Percentiles rank a stretch among this genome's conserved stretches.
Conservation (phyloP, 139 green algal species). For the Chlamydomonas asymmetrica region DNA sequence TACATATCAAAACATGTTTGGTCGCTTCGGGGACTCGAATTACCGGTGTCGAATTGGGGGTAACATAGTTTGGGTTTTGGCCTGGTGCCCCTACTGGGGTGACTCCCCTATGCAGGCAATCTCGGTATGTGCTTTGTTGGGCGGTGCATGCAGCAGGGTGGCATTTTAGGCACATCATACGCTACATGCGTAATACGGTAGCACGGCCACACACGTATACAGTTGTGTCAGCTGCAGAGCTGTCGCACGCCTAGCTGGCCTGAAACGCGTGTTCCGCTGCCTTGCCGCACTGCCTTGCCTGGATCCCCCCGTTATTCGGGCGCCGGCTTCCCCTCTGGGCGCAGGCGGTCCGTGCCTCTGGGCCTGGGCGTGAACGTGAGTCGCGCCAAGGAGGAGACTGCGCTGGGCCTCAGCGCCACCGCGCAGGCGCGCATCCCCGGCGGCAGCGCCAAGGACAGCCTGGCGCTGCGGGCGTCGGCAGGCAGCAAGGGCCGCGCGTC, state of each 20-base stretch:
- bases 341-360: conserved; percentile 8
- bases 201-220: no score
- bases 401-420: background rate
- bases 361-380: background rate
- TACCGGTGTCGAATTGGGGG: no score
- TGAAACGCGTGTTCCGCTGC: background rate
- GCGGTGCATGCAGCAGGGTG: background rate
- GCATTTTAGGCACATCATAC: no score
- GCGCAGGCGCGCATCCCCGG: no score
- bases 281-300: no score
- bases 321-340: background rate
- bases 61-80: background rate
- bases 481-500: conserved; percentile 8
- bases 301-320: no score
- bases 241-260: background rate
- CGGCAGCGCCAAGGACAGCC: no score
- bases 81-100: background rate
- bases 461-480: background rate
- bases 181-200: no score
- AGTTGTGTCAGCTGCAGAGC: background rate
- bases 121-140: background rate
- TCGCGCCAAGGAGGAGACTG: conserved; percentile 9
- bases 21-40: no score
- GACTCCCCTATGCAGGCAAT: background rate
- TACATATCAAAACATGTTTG: no score